These are phyloP conservation scores for Drosera capensis DNA, from an alignment of 148 eudicot genomes.

Conservation along the genomic window DNA sequence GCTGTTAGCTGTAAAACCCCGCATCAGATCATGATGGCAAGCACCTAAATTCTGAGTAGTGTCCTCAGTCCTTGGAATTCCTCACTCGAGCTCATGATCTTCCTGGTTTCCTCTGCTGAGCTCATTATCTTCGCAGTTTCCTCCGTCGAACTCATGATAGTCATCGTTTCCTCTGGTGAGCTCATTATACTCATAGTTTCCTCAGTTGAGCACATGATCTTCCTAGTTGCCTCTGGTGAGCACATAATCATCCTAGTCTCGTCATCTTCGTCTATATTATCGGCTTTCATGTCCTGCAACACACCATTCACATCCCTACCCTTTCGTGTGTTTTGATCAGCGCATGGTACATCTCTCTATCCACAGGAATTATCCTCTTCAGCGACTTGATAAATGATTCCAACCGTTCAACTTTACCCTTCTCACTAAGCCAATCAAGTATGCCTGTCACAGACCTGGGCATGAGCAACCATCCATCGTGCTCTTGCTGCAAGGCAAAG, in stretches of 20 bases:
- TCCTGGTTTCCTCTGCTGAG: too few relatives aligned
- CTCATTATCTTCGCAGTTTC: too few relatives aligned
- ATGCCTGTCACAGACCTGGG: constrained; percentile 13
- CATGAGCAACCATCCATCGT: constrained; percentile 35
- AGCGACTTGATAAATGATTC: constrained; percentile 24
- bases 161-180: too few relatives aligned
- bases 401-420: constrained; percentile 21
- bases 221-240: neutral
- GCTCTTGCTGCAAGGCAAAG: constrained; percentile 18
- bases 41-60: too few relatives aligned
- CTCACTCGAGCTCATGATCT: too few relatives aligned
- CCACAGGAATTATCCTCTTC: constrained; percentile 12
- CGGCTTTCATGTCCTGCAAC: constrained; percentile 19
- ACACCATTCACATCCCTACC: constrained; percentile 13
- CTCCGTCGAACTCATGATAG: too few relatives aligned
- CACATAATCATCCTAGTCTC: constrained; percentile 9
- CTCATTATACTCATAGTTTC: too few relatives aligned
- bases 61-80: too few relatives aligned
- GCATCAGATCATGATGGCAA: too few relatives aligned
- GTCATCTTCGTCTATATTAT: constrained; percentile 14
- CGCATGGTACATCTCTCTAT: constrained; percentile 13
- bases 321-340: constrained; percentile 12
- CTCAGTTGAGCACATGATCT: too few relatives aligned
- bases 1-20: too few relatives aligned
- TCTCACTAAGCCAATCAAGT: constrained; percentile 29